phyloP scores from a whole-genome alignment of 169 alveolate species.

The Plasmodium vivax region DNA sequence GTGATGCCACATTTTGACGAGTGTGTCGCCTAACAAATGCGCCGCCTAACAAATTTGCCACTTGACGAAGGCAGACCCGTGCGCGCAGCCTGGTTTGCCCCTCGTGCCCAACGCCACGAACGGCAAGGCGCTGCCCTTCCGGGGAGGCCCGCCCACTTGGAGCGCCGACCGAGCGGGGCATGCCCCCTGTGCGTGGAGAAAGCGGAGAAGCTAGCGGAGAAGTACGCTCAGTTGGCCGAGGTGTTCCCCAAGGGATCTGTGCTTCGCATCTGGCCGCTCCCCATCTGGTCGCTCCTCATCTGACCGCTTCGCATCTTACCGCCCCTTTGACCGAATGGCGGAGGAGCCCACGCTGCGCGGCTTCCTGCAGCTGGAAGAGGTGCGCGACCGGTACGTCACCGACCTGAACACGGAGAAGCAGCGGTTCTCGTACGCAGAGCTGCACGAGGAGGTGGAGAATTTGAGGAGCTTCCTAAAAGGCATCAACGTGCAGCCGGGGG shows the following conservation, averaged over 20 bases:
- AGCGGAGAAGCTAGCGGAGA: too few species aligned
- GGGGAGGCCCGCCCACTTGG: neutral
- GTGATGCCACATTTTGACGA: neutral
- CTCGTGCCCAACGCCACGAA: neutral
- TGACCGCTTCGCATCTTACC: neutral
- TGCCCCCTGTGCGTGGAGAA: neutral
- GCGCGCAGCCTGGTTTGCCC: neutral
- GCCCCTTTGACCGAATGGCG: neutral
- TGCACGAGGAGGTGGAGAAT: slow-evolving; percentile 26
- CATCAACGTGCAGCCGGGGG: slow-evolving; percentile 23
- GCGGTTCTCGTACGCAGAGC: slow-evolving; percentile 35
- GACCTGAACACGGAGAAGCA: slow-evolving; percentile 48
- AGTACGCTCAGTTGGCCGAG: neutral
- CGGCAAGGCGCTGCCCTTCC: neutral
- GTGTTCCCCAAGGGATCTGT: neutral
- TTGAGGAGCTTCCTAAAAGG: slow-evolving; percentile 13
- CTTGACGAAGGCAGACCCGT: neutral
- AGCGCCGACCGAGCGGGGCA: neutral
- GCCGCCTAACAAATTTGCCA: neutral
- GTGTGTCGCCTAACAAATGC: too few species aligned
- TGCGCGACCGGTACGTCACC: slow-evolving; percentile 25
- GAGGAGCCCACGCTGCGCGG: slow-evolving; percentile 1
- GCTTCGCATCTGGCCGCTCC: neutral
- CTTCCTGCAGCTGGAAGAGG: slow-evolving; percentile 30
- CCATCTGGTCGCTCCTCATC: neutral